Evolutionary conservation across 257 asterid species (phyloP), one percentile per base, ranked within the genome.

Genomic region (Plantago elongata): DNA sequence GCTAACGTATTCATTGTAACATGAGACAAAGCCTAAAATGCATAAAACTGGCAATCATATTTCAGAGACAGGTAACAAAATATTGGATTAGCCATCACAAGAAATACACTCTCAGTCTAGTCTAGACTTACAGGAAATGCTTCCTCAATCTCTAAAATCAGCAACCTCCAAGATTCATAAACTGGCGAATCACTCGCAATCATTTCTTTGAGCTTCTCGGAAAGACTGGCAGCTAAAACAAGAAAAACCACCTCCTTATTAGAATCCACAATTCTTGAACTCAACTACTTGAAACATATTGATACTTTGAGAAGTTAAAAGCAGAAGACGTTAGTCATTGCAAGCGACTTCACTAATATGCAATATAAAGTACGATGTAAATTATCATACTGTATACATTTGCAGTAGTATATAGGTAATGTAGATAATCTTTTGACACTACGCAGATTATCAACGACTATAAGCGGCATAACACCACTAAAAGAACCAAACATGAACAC

Each of bases 111-210:
- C 22, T 64, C 5, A 40, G 13, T 57, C 9, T 16, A 58, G 46
- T 55, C 43, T 45, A 55, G 22, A 68, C 90, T 64, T 81, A 91
- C 98, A 42, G 74, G 77, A 66, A 64, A 70, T 44, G 72, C 65
- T 66, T 70, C 72, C 67, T 88, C 95, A 62, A 86, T 72, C 78
- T 82, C 95, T 57, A 67, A 74, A 70, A 91, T 77, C 72, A 91
- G 66, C 14, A 75, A 63, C 57, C 65, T 79, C 96, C 95, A 88
- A 12, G 85, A 73, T 73, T 68, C 74, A 77, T 81, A 84, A 77
- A 86, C 90, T 63, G 38, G 52, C 61, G 76, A 74, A 75, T 75
- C 78, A 58, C 67, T 65, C 57, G 84, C 74, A 66, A 83, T 79
- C 86, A 88, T 72, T 61, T 75, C 68, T 48, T 61, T 70, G 62